Evolutionary conservation across 1,139 yeast species (phyloP), one percentile per base, ranked within the genome.

Genomic region (Taphrina flavorubra): DNA sequence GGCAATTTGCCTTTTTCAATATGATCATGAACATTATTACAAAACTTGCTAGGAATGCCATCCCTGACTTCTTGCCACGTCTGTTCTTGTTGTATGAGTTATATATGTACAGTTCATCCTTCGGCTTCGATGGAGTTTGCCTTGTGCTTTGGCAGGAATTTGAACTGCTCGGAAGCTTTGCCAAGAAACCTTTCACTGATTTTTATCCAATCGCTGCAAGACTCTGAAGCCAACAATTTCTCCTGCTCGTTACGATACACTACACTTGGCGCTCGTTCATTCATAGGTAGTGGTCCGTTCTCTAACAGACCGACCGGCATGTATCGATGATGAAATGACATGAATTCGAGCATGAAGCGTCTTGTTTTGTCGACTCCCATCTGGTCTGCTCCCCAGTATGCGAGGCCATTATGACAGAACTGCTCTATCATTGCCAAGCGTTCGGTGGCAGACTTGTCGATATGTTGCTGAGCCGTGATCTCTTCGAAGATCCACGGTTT

Each of bases 401-500:
- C 92, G 73, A 94, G 82, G 0, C 99, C 98, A 77, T 81, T 90
- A 69, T 87, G 80, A 14, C 96, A 86, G 76, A 87, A 94, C 68
- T 83, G 83, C 72, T 82, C 82, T 74, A 92, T 79, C 68, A 88
- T 85, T 42, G 87, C 96, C 70, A 94, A 83, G 78, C 99, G 85
- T 79, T 94, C 97, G 49, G 87, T 81, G n/a, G 97, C 87, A 1
- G 91, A 82, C 79, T 94, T 95, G 78, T 94, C 99, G 72, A 94
- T 79, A 76, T 92, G 88, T 78, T 94, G 98, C 75, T 87, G 86
- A 8, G 95, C 83, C 69, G 92, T 95, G 67, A 95, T 86, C 79
- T 94, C 99, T 80, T 95, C 98, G 75, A 94, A 94, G 63, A 94
- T 90, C 99, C 99, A 94, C 60, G 99, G 99, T 79, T 95, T 94